Evolutionary conservation across 2,329 filamentous ascomycete genomes (phyloP).

Genomic region (Claviceps maximensis): DNA sequence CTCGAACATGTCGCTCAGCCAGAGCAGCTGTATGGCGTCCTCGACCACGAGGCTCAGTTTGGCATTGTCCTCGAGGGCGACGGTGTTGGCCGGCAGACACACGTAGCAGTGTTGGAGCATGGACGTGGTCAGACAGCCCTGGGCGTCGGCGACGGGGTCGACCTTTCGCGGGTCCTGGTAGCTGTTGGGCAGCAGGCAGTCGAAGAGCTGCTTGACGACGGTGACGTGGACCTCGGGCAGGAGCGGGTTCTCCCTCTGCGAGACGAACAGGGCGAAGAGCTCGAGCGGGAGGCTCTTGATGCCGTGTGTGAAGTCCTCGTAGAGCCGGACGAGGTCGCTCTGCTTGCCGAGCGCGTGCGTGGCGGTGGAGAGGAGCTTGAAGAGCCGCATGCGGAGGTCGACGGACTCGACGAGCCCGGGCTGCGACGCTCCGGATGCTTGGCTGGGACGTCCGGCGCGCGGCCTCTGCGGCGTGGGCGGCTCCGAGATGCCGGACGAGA

Average conservation of each 20-base stretch:
- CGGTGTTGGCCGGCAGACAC: conserved; percentile 48
- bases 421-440: conserved; percentile 11
- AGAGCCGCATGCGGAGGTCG: conserved; percentile 46
- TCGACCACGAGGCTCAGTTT: conserved; percentile 60
- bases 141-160: conserved; percentile 21
- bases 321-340: conserved; percentile 38
- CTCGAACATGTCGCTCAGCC: conserved; percentile 19
- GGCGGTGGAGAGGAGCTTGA: conserved; percentile 39
- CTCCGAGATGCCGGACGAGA: conserved; percentile 33
- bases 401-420: conserved; percentile 39
- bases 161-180: conserved; percentile 28
- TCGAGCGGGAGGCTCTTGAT: conserved; percentile 45
- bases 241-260: conserved; percentile 22
- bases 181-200: conserved; percentile 29
- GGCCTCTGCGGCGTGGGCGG: conserved; percentile 30
- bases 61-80: conserved; percentile 52
- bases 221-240: conserved; percentile 27
- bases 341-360: conserved; percentile 31
- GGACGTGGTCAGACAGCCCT: conserved; percentile 26
- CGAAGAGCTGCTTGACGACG: conserved; percentile 31
- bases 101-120: conserved; percentile 49
- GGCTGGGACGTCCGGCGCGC: conserved; percentile 12
- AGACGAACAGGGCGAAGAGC: conserved; percentile 42
- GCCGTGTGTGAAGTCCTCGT: conserved; percentile 42
- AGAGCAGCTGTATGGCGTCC: conserved; percentile 43